Evolutionary conservation across 495 filamentous ascomycete genomes (phyloP), one percentile per base, ranked within the genome.

Genomic region (Neurospora sublineolata): DNA sequence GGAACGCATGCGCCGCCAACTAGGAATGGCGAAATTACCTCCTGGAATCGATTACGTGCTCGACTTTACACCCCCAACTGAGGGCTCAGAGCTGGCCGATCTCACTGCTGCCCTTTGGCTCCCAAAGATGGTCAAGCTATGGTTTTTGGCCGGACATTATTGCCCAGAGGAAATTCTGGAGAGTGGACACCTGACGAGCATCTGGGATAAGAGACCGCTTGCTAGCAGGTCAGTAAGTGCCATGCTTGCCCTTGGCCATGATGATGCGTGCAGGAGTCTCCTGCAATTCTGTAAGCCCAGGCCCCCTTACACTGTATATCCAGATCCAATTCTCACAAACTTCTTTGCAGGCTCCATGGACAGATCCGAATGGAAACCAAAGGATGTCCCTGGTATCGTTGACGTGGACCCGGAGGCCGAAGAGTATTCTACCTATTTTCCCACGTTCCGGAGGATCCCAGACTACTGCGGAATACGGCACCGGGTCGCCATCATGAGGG

Each of bases 391-490:
- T 1, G 79, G 78, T 4, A 78, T 78, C 39, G 7, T 75, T 36
- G 74, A 77, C 4, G 77, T 16, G 14, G 14, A 14, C 27, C 27
- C 52, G 30, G 52, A 80, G 6, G 42, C 39, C 3, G 27, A n/a
- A 8, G 6, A 36, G 1, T 18, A 8, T 14, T 12, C 16, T 0
- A 36, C 64, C 2, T 70, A 75, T 18, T 73, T 79, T 6, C 75
- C 78, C 1, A 1, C 69, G 5, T 77, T 73, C 30, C 79, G 80
- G n/a, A 74, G 70, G 30, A 78, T 84, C 14, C 76, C 79, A 2
- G 89, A 91, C 74, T 91, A 91, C 75, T 89, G 87, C 27, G 83
- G 83, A 0, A 80, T 85, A 37, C 86, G 89, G 7, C 89, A 91
- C 76, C 83, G 87, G 10, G 84, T 81, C n/a, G 84, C 85, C 37